These are phyloP conservation scores for Candida hispaniensis DNA, from an alignment of 805 yeast genomes.

Conservation along the genomic window DNA sequence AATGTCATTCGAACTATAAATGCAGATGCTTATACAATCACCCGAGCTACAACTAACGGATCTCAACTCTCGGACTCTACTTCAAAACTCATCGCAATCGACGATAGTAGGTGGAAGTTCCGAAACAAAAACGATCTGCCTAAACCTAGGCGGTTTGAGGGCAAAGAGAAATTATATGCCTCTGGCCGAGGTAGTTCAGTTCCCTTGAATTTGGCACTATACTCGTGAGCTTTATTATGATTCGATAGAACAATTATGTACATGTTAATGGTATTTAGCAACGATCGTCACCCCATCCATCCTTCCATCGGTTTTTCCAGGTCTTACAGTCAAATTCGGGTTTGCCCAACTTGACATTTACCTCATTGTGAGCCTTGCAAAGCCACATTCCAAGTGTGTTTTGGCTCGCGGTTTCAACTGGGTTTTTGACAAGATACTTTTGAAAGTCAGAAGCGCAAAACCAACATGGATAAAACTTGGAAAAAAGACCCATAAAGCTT, in stretches of 20 bases:
- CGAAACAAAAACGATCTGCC: slow-evolving; percentile 62
- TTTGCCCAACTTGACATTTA: slow-evolving; percentile 79
- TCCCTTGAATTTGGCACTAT: slow-evolving; percentile 64
- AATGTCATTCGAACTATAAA: slow-evolving; percentile 47
- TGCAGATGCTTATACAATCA: slow-evolving; percentile 55
- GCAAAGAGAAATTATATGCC: slow-evolving; percentile 70
- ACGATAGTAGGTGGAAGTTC: slow-evolving; percentile 67
- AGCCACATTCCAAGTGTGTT: slow-evolving; percentile 84
- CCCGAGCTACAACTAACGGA: slow-evolving; percentile 26
- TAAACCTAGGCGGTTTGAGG: slow-evolving; percentile 71
- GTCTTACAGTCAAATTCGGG: slow-evolving; percentile 73
- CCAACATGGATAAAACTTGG: slow-evolving; percentile 86
- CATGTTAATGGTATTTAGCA: slow-evolving; percentile 23
- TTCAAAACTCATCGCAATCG: slow-evolving; percentile 37
- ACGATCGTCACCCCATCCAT: slow-evolving; percentile 73
- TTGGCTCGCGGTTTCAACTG: slow-evolving; percentile 37
- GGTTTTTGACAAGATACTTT: slow-evolving; percentile 39
- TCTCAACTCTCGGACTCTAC: slow-evolving; percentile 7
- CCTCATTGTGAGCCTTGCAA: slow-evolving; percentile 90
- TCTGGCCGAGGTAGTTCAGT: slow-evolving; percentile 92
- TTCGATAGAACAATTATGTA: no score
- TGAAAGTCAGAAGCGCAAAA: slow-evolving; percentile 82
- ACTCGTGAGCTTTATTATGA: no score
- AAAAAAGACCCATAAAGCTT: slow-evolving; percentile 57
- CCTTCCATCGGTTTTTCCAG: slow-evolving; percentile 93